phyloP scores from a whole-genome alignment of 768 basidiomycete genomes.

The Naematelia aurantialba region DNA sequence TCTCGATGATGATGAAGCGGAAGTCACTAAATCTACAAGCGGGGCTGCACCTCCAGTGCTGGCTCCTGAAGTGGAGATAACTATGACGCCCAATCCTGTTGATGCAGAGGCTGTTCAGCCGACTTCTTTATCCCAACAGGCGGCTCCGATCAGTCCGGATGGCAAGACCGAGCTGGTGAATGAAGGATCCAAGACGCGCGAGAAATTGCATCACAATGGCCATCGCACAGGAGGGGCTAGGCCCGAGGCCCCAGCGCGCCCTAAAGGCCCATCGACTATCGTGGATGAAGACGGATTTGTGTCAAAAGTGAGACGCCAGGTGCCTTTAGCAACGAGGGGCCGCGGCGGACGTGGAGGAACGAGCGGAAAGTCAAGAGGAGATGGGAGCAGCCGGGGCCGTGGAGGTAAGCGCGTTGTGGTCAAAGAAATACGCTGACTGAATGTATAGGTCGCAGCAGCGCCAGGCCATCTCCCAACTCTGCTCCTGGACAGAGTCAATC shows the following conservation, averaged over 20 bases:
- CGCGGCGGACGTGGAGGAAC: constrained; percentile 12
- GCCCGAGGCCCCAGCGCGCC: not conserved
- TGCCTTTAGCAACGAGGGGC: not conserved
- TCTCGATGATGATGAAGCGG: constrained; percentile 14
- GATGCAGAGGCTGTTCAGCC: not conserved
- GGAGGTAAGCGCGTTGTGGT: not conserved
- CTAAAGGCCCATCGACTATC: constrained; percentile 7
- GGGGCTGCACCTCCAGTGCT: not conserved
- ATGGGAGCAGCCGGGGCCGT: constrained; percentile 7
- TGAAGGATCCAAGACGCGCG: not conserved
- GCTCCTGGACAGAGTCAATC: not conserved
- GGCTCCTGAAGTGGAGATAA: not conserved
- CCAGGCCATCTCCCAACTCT: not conserved
- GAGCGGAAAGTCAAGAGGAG: constrained; percentile 6
- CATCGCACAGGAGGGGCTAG: not conserved
- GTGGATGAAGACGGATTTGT: constrained; percentile 42
- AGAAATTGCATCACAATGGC: not conserved
- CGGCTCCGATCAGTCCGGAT: not conserved
- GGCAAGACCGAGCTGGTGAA: not conserved
- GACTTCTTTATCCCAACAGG: not conserved
- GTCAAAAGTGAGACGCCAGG: constrained; percentile 22
- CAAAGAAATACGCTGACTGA: not conserved
- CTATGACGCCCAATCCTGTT: not conserved
- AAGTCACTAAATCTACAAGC: not conserved
- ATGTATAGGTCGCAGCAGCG: not conserved